phyloP scores from a whole-genome alignment of 1,284 basidiomycete genomes.

The Trametes pubescens region DNA sequence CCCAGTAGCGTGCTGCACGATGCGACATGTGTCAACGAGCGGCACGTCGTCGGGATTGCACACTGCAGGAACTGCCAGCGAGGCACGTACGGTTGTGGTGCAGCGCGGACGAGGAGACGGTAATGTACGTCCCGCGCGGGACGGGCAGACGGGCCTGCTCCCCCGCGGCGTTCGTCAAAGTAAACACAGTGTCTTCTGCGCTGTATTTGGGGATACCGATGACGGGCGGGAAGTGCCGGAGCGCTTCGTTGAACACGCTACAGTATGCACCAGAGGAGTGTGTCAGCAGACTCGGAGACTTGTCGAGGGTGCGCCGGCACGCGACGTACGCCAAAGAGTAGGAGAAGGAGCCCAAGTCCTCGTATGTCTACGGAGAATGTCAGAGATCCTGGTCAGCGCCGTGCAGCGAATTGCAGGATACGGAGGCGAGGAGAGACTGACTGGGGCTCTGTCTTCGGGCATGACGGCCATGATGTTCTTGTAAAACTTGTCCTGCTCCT shows the following conservation, averaged over 20 bases:
- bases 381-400: neutral
- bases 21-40: neutral
- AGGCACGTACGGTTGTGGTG: constrained; percentile 48
- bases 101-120: constrained; percentile 52
- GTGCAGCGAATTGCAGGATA: neutral
- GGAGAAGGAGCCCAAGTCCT: constrained; percentile 23
- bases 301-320: neutral
- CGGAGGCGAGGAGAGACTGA: constrained; percentile 6
- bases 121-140: constrained; percentile 53
- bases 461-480: constrained; percentile 45
- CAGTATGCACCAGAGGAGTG: neutral
- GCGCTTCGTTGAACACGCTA: constrained; percentile 66
- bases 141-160: constrained; percentile 51
- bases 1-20: constrained; percentile 49
- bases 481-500: constrained; percentile 67
- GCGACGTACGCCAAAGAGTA: constrained; percentile 33
- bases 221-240: constrained; percentile 68
- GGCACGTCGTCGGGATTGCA: neutral
- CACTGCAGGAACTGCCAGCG: neutral
- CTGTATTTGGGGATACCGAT: constrained; percentile 50
- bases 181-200: constrained; percentile 55
- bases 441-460: constrained; percentile 14
- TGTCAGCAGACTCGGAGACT: neutral
- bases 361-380: constrained; percentile 23
- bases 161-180: constrained; percentile 48